These are phyloP conservation scores for Flaveria ramosissima DNA, from an alignment of 129 eudicot genomes.

Conservation along the genomic window DNA sequence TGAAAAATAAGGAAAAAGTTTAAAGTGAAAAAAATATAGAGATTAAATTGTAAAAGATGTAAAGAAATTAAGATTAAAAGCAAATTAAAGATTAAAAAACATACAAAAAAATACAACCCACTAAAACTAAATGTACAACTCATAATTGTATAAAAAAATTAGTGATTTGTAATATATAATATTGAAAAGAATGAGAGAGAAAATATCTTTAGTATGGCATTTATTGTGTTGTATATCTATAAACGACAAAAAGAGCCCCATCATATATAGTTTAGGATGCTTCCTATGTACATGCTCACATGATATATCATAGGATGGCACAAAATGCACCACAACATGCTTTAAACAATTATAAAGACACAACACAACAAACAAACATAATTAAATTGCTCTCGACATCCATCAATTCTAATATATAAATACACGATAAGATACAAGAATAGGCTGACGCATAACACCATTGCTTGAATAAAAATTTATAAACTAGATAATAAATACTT, in stretches of 20 bases:
- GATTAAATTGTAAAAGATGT: too few species aligned
- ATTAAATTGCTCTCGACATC: background rate
- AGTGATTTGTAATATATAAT: too few species aligned
- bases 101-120: too few species aligned
- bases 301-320: constrained; percentile 20
- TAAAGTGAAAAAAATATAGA: too few species aligned
- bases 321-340: constrained; percentile 15
- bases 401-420: background rate
- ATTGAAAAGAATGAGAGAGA: background rate
- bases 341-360: constrained; percentile 21
- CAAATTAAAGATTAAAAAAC: too few species aligned
- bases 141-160: too few species aligned
- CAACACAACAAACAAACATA: background rate
- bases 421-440: background rate
- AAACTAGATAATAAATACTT: too few species aligned
- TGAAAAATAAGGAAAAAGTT: too few species aligned
- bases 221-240: constrained; percentile 18
- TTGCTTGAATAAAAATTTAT: background rate
- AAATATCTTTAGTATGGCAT: constrained; percentile 14
- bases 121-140: too few species aligned
- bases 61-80: too few species aligned
- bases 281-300: constrained; percentile 30
- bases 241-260: constrained; percentile 32
- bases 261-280: background rate
- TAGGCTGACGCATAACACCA: background rate